Conservation (phyloP, 768 basidiomycete genomes). For the Megacollybia marginata region DNA sequence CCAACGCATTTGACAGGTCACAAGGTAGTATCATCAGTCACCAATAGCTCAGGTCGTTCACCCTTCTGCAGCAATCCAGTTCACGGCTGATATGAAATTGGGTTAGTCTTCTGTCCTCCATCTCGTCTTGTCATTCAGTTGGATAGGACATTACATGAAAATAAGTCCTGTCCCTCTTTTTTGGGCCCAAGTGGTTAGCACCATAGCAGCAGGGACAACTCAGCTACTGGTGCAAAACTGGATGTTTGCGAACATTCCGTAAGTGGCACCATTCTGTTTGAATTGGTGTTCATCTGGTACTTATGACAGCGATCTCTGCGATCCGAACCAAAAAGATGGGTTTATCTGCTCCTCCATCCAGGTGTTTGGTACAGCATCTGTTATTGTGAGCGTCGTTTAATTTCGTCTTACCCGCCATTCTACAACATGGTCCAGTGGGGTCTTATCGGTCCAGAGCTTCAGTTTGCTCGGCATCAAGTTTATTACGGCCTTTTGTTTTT, state of each 20-base stretch:
- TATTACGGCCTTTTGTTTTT: slow-evolving; percentile 37
- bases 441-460: slow-evolving; percentile 51
- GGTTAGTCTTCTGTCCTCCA: no score
- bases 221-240: slow-evolving; percentile 55
- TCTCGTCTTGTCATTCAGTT: no score
- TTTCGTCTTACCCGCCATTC: slow-evolving; percentile 43
- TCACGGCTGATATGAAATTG: slow-evolving; percentile 50
- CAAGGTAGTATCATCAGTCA: slow-evolving; percentile 16
- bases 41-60: not conserved
- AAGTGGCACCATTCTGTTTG: slow-evolving; percentile 4
- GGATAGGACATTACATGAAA: slow-evolving; percentile 10
- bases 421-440: slow-evolving; percentile 33
- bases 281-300: slow-evolving; percentile 6
- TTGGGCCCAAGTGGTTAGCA: slow-evolving; percentile 53
- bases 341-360: slow-evolving; percentile 46
- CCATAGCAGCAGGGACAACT: slow-evolving; percentile 52
- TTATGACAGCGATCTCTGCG: slow-evolving; percentile 38
- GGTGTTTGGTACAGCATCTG: slow-evolving; percentile 49
- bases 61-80: slow-evolving; percentile 18
- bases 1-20: slow-evolving; percentile 24
- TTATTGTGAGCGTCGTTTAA: slow-evolving; percentile 48
- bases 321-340: slow-evolving; percentile 34
- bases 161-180: slow-evolving; percentile 28
- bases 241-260: slow-evolving; percentile 54
- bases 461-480: slow-evolving; percentile 46